Conservation (phyloP, 345 rosid species). For the Lumnitzera littorea region DNA sequence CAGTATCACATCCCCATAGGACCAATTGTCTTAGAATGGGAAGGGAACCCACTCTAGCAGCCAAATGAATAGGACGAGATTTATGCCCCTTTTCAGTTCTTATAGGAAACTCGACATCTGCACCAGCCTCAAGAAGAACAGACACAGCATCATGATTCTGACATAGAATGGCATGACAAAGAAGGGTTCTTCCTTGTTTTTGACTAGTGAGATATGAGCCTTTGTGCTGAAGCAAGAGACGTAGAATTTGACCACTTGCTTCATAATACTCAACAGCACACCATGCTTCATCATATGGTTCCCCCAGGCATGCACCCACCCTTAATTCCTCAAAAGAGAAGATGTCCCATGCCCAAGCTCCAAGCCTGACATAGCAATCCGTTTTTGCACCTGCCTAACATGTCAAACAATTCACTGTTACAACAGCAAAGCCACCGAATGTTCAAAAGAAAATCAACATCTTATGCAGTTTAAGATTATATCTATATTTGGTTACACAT, state of each 20-base stretch:
- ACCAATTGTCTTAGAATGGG: constrained; percentile 19
- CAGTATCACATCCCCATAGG: constrained; percentile 12
- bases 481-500: no score
- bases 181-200: constrained; percentile 26
- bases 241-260: constrained; percentile 25
- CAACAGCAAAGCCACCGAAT: no score
- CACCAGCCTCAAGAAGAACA: constrained; percentile 20
- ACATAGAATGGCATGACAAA: constrained; percentile 33
- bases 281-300: constrained; percentile 29
- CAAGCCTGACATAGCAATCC: constrained; percentile 17
- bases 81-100: constrained; percentile 24
- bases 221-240: constrained; percentile 19
- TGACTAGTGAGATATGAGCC: constrained; percentile 13
- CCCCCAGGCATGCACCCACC: constrained; percentile 31
- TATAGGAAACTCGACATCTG: constrained; percentile 17
- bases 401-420: not conserved
- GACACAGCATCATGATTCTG: constrained; percentile 22
- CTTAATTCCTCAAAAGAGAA: constrained; percentile 31
- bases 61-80: constrained; percentile 26
- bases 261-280: constrained; percentile 33
- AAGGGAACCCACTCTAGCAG: constrained; percentile 21
- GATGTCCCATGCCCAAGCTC: constrained; percentile 35
- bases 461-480: no score
- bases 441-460: no score
- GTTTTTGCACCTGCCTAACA: constrained; percentile 26